Percentiles rank a stretch among this genome's conserved stretches.
phyloP scores from a whole-genome alignment of 2,329 filamentous ascomycete species.

The Calonectria pseudoreteaudii region DNA sequence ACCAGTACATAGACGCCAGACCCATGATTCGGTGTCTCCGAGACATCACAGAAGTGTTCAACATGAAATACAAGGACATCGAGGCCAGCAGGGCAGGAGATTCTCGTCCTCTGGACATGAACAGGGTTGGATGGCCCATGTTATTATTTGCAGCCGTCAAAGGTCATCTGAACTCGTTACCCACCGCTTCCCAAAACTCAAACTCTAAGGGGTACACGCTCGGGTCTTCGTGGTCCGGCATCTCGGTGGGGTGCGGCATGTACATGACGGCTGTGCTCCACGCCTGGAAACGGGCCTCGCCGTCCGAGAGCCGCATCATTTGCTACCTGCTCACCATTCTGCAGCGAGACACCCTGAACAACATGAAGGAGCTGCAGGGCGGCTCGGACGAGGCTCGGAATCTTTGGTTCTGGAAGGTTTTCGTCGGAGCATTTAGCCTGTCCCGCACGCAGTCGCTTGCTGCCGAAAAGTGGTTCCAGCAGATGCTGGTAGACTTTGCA shows the following conservation, averaged over 20 bases:
- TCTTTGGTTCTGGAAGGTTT: neutral
- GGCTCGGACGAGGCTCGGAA: neutral
- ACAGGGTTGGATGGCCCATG: neutral
- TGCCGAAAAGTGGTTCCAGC: neutral
- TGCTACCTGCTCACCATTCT: neutral
- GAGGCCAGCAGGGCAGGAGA: neutral
- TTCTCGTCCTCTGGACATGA: neutral
- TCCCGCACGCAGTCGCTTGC: neutral
- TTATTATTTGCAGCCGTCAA: neutral
- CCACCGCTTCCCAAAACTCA: neutral
- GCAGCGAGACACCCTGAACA: neutral
- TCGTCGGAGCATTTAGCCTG: neutral
- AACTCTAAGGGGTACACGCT: neutral
- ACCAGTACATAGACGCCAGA: neutral
- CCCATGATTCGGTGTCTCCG: neutral
- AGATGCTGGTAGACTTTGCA: neutral
- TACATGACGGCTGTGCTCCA: neutral
- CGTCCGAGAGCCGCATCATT: neutral
- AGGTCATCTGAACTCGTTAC: neutral
- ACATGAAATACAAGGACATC: neutral
- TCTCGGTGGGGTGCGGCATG: neutral
- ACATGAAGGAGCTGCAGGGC: neutral
- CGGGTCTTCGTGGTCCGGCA: neutral
- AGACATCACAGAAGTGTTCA: neutral
- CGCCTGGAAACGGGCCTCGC: neutral